Conservation (phyloP, 2,329 filamentous ascomycete genomes). For the Aspergillus sojae region DNA sequence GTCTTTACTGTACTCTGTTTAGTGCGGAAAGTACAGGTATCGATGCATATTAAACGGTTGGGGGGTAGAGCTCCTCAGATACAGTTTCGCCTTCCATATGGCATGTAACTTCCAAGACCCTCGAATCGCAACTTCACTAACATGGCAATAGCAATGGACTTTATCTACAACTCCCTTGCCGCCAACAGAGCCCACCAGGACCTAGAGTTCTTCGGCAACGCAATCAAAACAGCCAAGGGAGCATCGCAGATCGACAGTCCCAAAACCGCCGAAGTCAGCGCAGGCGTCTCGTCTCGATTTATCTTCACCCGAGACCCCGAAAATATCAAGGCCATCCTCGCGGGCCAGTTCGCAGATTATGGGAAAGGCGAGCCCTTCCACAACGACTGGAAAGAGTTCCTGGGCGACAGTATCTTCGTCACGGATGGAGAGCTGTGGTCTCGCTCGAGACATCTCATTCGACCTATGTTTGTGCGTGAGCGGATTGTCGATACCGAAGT, state of each 20-base stretch:
- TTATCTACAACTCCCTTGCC: constrained; percentile 61
- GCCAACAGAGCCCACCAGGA: constrained; percentile 58
- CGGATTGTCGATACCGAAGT: constrained; percentile 80
- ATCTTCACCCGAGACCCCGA: constrained; percentile 81
- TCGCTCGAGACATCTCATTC: constrained; percentile 76
- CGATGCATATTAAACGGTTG: constrained; percentile 33
- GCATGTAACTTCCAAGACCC: constrained; percentile 23
- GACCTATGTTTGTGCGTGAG: constrained; percentile 85
- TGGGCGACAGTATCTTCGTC: constrained; percentile 83
- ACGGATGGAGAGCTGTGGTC: constrained; percentile 84
- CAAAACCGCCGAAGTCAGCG: constrained; percentile 34
- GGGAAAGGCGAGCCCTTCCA: constrained; percentile 79
- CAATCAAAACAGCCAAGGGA: constrained; percentile 48
- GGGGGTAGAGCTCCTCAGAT: constrained; percentile 40
- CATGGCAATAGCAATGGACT: constrained; percentile 61
- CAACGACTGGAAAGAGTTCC: constrained; percentile 72
- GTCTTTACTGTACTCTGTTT: constrained; percentile 43
- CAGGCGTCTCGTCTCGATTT: constrained; percentile 51
- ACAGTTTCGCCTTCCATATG: constrained; percentile 39
- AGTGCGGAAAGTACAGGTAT: constrained; percentile 32
- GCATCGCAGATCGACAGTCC: constrained; percentile 26
- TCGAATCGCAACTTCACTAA: constrained; percentile 9
- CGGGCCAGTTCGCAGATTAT: constrained; percentile 81
- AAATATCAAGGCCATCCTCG: constrained; percentile 89
- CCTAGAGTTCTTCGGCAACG: constrained; percentile 62